These are phyloP conservation scores for Exophiala alcalophila DNA, from an alignment of 2,329 filamentous ascomycete genomes.

Conservation along the genomic window DNA sequence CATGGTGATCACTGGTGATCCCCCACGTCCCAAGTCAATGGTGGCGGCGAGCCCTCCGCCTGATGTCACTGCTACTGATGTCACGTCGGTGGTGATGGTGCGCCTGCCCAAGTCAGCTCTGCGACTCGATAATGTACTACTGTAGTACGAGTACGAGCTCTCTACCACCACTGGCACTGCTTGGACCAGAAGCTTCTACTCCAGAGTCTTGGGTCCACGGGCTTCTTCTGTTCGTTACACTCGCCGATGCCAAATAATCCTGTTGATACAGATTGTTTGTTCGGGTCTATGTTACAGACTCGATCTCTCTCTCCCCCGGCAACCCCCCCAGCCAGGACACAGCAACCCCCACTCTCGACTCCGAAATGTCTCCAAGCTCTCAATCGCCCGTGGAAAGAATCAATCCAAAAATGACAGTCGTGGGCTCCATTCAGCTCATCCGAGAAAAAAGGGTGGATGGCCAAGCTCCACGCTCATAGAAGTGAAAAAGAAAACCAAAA, in stretches of 20 bases:
- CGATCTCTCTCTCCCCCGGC: not conserved
- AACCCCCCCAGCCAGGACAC: not conserved
- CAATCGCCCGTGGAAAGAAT: constrained; percentile 11
- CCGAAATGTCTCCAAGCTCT: constrained; percentile 15
- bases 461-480: constrained; percentile 16
- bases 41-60: no score
- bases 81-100: not conserved
- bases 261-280: constrained; percentile 14
- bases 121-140: no score
- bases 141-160: no score
- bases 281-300: constrained; percentile 13
- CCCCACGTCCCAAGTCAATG: not conserved
- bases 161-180: no score
- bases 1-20: no score
- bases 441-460: constrained; percentile 1
- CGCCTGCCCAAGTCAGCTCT: no score
- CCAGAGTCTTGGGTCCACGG: constrained; percentile 2
- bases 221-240: constrained; percentile 1
- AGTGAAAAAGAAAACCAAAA: constrained; percentile 13
- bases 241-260: no score
- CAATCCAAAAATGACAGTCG: constrained; percentile 8
- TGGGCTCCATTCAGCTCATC: constrained; percentile 10
- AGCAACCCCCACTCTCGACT: constrained; percentile 5
- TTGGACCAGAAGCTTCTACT: no score
- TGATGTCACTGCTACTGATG: not conserved